Evolutionary conservation across 176 grass and related monocot species (phyloP), one percentile per base, ranked within the genome.

Genomic region (Zea mays): DNA sequence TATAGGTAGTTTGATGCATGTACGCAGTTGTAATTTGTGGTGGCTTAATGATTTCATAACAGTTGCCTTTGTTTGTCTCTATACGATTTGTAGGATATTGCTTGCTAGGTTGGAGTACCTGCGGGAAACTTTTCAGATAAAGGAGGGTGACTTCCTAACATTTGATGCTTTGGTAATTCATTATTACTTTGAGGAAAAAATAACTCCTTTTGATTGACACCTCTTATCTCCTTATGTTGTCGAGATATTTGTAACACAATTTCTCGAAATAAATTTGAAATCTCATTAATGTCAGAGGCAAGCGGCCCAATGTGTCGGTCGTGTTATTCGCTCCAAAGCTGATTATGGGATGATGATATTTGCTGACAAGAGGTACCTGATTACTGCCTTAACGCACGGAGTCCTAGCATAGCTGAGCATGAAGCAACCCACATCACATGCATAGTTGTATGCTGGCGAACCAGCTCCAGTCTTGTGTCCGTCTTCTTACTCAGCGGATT

Each of bases 341-440:
- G 94, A 97, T 81, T 93, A 97, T 80, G 94, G 94, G 50, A 97
- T 97, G 94, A 97, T 97, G 94, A 97, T 97, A 89, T 93, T 97
- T 84, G 94, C 94, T 89, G 94, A 97, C 62, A 93, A 93, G 66
- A 93, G 90, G 94, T 91, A 91, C 66, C 64, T 78, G 51, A 10
- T 69, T 61, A 72, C 63, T 55, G 42, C 57, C 11, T 85, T 85
- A 5, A 68, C 5, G 11, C 50, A n/a, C n/a, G 61, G 7, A 40
- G 7, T 73, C 4, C 2, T 21, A 49, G 33, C 48, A 41, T 65
- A 49, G 12, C 50, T 38, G 17, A 38, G 43, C 69, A 79, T 66
- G 67, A 65, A 33, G 65, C 49, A 74, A 64, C 4, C 72, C n/a
- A n/a, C n/a, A n/a, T n/a, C 17, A 20, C 43, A 10, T 74, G 2